Percentiles rank a stretch among this genome's conserved stretches.
phyloP scores from a whole-genome alignment of 306 rosid genomes.

The Lotus japonicus region DNA sequence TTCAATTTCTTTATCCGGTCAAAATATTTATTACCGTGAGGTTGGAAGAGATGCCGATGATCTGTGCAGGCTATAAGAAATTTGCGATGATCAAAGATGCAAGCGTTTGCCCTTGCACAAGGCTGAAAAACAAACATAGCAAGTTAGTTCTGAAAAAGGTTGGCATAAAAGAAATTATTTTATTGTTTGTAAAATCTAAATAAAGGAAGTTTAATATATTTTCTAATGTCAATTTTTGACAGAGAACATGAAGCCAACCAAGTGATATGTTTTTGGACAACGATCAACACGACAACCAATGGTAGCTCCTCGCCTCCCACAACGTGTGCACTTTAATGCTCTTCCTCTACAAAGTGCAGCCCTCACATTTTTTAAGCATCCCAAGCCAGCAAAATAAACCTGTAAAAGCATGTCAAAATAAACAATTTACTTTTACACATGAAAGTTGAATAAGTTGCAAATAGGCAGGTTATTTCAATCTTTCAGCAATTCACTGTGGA shows the following conservation, averaged over 20 bases:
- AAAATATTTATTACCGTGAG: slow-evolving; percentile 63
- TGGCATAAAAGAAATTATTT: not conserved
- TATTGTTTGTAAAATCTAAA: slow-evolving; percentile 12
- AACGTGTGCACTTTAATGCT: slow-evolving; percentile 91
- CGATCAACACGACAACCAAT: slow-evolving; percentile 99
- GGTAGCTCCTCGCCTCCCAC: slow-evolving; percentile 96
- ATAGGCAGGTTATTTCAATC: too few species aligned
- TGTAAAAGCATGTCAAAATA: slow-evolving; percentile 38
- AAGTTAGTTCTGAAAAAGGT: slow-evolving; percentile 13
- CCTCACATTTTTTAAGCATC: slow-evolving; percentile 90
- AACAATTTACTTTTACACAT: not conserved
- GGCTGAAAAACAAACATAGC: slow-evolving; percentile 54
- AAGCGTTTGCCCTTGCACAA: slow-evolving; percentile 94
- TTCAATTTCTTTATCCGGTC: slow-evolving; percentile 65
- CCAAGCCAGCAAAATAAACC: slow-evolving; percentile 99
- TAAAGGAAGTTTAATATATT: not conserved
- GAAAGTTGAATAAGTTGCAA: slow-evolving; percentile 9
- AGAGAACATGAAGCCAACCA: slow-evolving; percentile 51
- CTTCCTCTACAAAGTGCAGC: slow-evolving; percentile 97
- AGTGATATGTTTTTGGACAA: slow-evolving; percentile 92
- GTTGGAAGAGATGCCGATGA: slow-evolving; percentile 85
- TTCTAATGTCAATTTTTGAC: not conserved
- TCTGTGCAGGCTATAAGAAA: slow-evolving; percentile 99
- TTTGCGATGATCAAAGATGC: slow-evolving; percentile 94
- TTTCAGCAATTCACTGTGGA: too few species aligned